Evolutionary conservation across 169 alveolate genomes (phyloP), one percentile per base, ranked within the genome.

Genomic region (Plasmodium sp.): DNA sequence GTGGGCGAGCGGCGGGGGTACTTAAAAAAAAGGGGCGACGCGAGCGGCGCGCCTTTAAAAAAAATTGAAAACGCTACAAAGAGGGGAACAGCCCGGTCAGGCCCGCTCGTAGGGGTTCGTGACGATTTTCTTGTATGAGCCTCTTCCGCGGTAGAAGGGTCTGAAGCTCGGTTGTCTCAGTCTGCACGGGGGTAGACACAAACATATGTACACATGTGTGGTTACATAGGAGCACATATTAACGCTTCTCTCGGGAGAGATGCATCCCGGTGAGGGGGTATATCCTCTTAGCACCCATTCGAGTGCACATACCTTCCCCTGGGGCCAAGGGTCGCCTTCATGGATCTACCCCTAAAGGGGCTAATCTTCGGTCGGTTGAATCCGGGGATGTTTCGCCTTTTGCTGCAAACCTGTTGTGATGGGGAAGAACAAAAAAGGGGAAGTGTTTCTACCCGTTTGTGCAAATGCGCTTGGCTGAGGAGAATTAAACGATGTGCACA

Each of bases 361-460:
- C 92, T 80, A 27, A 79, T 88, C 74, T 36, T 80, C 9, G 95
- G 84, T 51, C 96, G 62, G 31, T 83, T 90, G 56, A 90, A 94
- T 36, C 98, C 98, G 10, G 99, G 98, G 6, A 98, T 84, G 90
- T 98, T 98, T 81, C 97, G 97, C 39, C 99, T 84, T 84, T 98
- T 98, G 7, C 97, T 96, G 27, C 90, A 95, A 48, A 96, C 98
- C 97, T 96, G 71, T 43, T 56, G 51, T 33, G 45, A 41, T 62
- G 6, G 16, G 48, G 39, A 45, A 16, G n/a, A 51, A 27, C 43
- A 33, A 45, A 81, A 56, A 92, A 83, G 71, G 71, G 62, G 34
- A 5, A 1, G 6, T 22, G 22, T 39, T 12, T 39, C 16, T 77
- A 2, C 12, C 22, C 77, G 45, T 18, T 27, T 34, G n/a, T 22